Base-by-base conservation (phyloP, 768 basidiomycete genomes). In the Calocybe indica region DNA sequence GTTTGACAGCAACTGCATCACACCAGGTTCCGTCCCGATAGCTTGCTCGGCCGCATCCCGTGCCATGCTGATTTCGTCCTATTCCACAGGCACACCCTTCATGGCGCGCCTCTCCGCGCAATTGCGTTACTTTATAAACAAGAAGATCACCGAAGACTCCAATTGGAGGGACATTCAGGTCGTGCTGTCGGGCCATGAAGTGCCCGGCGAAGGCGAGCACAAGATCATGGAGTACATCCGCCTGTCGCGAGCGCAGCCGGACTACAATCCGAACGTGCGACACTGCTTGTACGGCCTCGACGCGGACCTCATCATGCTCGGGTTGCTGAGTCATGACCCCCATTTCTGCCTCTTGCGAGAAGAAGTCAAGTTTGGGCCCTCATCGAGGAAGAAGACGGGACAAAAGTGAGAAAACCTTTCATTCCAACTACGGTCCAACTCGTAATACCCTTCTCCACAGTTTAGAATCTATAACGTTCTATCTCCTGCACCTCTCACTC, bases 161-260 rank as follows among this genome's bases (percentile, higher is more conserved):
- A 85, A 93, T 63, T 99, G 96, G 96, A 74, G 90, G 50, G 79
- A 85, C 47, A 82, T 98, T 37, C 76, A 92, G 59, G 92, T 98
- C 14, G 89, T 99, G 35, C 74, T 99, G 34, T 95, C 92, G 29
- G 96, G 96, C 8, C 93, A 98, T 64, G 95, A 99, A 58, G 94
- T 97, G 3, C 96, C 96, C 0, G 96, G 96, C 55, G 96, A 99
- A 67, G 96, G 96, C 50, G 96, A 99, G 63, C 96, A 99, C 79
- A 99, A 99, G 75, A 94, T 99, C 56, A 97, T 98, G 89, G 96
- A 97, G 64, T 99, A 94, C 67, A 98, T 99, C 62, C 86, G 96
- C 35, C 69, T 92, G 51, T 85, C 88, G 45, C 88, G 94, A 56
- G 94, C 96, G 30, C 96, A 98, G 64, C 90, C 88, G 6, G 86